These are phyloP conservation scores for Licmophora abbreviata DNA, from an alignment of 108 stramenopile genomes.

Conservation along the genomic window DNA sequence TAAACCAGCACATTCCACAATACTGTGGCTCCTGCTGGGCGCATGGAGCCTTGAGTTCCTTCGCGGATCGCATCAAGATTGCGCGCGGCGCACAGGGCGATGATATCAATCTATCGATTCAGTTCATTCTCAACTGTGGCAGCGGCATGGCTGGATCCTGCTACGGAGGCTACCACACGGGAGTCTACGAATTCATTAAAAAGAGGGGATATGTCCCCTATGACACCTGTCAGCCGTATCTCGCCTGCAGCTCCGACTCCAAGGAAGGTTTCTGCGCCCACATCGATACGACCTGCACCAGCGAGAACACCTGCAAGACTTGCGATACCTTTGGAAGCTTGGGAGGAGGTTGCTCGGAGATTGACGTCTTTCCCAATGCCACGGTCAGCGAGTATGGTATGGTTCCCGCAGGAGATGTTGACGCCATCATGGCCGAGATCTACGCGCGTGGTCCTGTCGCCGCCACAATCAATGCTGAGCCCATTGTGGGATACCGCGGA, in stretches of 20 bases:
- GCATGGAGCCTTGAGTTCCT: constrained; percentile 70
- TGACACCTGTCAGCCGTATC: constrained; percentile 64
- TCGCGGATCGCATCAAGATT: constrained; percentile 92
- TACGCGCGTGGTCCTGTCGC: constrained; percentile 85
- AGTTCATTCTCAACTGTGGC: constrained; percentile 84
- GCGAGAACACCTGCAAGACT: constrained; percentile 70
- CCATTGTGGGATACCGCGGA: constrained; percentile 59
- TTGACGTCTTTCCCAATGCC: constrained; percentile 85
- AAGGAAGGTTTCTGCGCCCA: constrained; percentile 64
- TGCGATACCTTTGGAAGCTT: constrained; percentile 75
- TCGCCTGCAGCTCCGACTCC: constrained; percentile 70
- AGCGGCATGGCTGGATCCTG: constrained; percentile 73
- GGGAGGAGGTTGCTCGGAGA: constrained; percentile 73
- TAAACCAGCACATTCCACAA: constrained; percentile 78
- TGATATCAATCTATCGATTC: constrained; percentile 72
- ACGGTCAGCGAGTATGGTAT: constrained; percentile 89
- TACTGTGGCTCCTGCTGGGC: constrained; percentile 92
- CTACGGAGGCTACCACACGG: constrained; percentile 68
- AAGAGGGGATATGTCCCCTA: constrained; percentile 52
- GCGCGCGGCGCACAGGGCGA: constrained; percentile 37
- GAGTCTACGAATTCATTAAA: constrained; percentile 64
- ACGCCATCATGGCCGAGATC: constrained; percentile 70
- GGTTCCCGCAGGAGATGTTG: constrained; percentile 41
- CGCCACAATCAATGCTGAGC: constrained; percentile 75
- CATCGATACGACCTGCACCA: constrained; percentile 67